Percentiles rank a stretch among this genome's conserved stretches.
phyloP scores from a whole-genome alignment of 139 green algal species.

The Pleodorina starrii region DNA sequence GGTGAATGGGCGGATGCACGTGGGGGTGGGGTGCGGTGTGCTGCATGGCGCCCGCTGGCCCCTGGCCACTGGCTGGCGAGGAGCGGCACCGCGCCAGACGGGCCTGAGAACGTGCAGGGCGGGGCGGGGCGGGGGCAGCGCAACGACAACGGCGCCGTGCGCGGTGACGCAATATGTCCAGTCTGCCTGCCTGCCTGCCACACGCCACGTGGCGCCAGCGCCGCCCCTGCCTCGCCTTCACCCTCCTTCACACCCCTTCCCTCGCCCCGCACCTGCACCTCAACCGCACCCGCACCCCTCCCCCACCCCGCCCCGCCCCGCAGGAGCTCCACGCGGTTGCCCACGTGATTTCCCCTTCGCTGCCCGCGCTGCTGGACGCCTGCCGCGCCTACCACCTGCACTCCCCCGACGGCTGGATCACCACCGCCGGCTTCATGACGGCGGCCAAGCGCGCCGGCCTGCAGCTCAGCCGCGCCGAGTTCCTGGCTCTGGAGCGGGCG shows the following conservation, averaged over 20 bases:
- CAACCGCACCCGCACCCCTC: no score
- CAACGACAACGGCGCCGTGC: no score
- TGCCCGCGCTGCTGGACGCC: slow-evolving; percentile 39
- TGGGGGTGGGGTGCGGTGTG: no score
- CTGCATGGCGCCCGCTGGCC: no score
- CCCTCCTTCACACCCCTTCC: neutral
- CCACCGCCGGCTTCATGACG: slow-evolving; percentile 54
- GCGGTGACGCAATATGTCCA: no score
- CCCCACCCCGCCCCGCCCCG: neutral
- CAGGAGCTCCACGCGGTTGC: slow-evolving; percentile 50
- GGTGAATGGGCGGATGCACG: no score
- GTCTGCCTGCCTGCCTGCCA: neutral
- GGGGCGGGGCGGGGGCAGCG: no score
- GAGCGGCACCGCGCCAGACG: no score
- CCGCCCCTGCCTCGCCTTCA: neutral
- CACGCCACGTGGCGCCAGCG: neutral
- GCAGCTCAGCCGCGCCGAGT: slow-evolving; percentile 40
- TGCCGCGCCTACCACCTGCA: slow-evolving; percentile 58
- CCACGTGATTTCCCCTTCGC: slow-evolving; percentile 11
- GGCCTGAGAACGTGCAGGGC: no score
- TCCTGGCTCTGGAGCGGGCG: slow-evolving; percentile 59
- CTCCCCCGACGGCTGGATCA: slow-evolving; percentile 61
- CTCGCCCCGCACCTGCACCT: no score
- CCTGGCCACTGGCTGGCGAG: no score
- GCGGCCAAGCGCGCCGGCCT: slow-evolving; percentile 25